These are phyloP conservation scores for Ampelomyces quisqualis DNA, from an alignment of 2,329 filamentous ascomycete species.

Conservation along the genomic window DNA sequence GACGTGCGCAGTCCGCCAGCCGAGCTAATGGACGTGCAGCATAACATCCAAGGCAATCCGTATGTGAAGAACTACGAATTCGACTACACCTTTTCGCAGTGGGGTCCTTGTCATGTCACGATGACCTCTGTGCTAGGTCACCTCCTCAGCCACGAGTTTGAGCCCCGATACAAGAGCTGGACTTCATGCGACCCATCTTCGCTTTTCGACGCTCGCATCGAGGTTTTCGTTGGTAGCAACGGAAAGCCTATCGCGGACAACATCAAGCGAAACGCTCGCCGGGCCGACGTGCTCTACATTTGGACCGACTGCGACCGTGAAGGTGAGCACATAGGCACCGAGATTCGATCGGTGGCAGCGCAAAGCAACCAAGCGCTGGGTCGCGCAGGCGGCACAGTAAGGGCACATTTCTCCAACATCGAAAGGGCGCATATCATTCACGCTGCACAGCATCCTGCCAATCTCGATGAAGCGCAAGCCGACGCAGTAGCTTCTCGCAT, in stretches of 20 bases:
- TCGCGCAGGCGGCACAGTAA: conserved; percentile 73
- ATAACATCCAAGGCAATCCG: conserved; percentile 64
- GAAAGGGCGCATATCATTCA: conserved; percentile 72
- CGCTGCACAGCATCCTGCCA: conserved; percentile 73
- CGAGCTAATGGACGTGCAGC: conserved; percentile 50
- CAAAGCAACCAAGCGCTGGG: conserved; percentile 76
- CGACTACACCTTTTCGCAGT: conserved; percentile 80
- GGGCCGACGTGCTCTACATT: conserved; percentile 77
- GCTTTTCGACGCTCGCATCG: conserved; percentile 79
- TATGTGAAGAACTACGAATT: conserved; percentile 97
- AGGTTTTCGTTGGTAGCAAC: conserved; percentile 69
- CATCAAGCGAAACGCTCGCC: conserved; percentile 74
- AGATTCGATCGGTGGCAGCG: conserved; percentile 79
- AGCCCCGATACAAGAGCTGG: conserved; percentile 76
- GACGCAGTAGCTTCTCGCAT: conserved; percentile 86
- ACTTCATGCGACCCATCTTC: conserved; percentile 72
- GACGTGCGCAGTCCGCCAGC: background rate
- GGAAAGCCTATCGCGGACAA: conserved; percentile 82
- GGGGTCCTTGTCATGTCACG: conserved; percentile 79
- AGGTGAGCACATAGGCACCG: conserved; percentile 91
- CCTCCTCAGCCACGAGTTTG: conserved; percentile 78
- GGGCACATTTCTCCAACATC: conserved; percentile 93
- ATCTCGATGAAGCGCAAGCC: conserved; percentile 81
- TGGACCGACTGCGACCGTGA: conserved; percentile 99
- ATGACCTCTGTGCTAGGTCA: conserved; percentile 96